Conservation (phyloP, 495 filamentous ascomycete species). For the Penicillium flavigenum region DNA sequence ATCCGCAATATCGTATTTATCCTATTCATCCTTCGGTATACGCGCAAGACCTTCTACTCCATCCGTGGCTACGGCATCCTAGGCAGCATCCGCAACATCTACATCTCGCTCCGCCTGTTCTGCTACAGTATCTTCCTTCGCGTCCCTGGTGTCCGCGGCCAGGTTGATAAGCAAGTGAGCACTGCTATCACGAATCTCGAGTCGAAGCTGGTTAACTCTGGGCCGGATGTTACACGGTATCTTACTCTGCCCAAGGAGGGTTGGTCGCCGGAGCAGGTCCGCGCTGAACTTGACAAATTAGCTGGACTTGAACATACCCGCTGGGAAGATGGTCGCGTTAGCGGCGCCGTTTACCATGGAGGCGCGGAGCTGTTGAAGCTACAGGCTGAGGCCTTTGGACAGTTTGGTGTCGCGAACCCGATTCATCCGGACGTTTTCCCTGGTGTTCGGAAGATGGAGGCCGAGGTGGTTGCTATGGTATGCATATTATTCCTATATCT, state of each 20-base stretch:
- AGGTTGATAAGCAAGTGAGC: constrained; percentile 14
- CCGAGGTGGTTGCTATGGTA: constrained; percentile 95
- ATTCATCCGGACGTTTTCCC: constrained; percentile 99
- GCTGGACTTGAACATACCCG: constrained; percentile 85
- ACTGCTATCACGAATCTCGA: constrained; percentile 69
- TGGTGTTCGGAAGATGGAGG: constrained; percentile 98
- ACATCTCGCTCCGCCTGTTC: constrained; percentile 64
- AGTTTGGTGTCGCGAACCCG: constrained; percentile 96
- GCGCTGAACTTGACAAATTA: constrained; percentile 75
- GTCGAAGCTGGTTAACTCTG: constrained; percentile 71
- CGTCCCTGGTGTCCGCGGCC: constrained; percentile 75
- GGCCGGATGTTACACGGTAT: constrained; percentile 70
- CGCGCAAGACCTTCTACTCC: constrained; percentile 74
- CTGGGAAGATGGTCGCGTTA: constrained; percentile 95
- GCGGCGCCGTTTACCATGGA: constrained; percentile 95
- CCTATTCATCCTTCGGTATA: constrained; percentile 84
- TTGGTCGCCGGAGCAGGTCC: constrained; percentile 75
- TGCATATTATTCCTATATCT: constrained; percentile 8
- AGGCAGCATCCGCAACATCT: constrained; percentile 72
- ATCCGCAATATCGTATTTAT: constrained; percentile 90
- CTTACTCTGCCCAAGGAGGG: constrained; percentile 80
- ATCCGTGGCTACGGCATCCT: constrained; percentile 85
- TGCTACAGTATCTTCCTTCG: constrained; percentile 85
- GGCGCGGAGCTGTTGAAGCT: constrained; percentile 79
- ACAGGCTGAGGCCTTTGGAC: constrained; percentile 87